Conservation (phyloP, 1,284 basidiomycete species). For the Cystobasidiaceae sp. region DNA sequence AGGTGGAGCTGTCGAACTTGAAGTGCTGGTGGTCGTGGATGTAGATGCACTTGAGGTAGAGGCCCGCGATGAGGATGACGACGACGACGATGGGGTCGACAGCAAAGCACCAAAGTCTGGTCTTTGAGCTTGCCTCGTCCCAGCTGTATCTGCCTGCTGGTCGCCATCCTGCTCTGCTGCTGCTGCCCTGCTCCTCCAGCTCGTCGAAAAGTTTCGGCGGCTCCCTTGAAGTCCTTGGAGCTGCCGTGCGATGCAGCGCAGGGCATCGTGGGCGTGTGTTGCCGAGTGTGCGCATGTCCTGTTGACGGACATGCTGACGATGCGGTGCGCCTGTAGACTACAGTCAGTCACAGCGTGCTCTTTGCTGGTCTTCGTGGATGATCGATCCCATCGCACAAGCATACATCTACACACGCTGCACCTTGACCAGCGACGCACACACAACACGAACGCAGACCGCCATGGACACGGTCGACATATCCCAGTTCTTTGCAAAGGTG, state of each 20-base stretch:
- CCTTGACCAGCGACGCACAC: background rate
- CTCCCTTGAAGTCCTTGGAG: background rate
- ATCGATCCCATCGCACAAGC: too few relatives aligned
- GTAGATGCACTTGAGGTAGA: too few relatives aligned
- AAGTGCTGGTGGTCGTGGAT: too few relatives aligned
- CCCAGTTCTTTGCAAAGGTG: slow-evolving; percentile 25
- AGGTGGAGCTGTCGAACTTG: background rate
- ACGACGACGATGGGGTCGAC: background rate
- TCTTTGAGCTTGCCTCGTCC: background rate
- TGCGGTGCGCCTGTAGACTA: too few relatives aligned
- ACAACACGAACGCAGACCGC: background rate
- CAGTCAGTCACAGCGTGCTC: too few relatives aligned
- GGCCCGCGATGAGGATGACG: background rate
- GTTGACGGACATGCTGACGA: too few relatives aligned
- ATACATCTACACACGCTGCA: too few relatives aligned
- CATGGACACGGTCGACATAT: slow-evolving; percentile 22
- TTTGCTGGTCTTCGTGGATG: too few relatives aligned
- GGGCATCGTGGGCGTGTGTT: background rate
- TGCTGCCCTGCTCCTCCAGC: background rate
- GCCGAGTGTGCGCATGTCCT: too few relatives aligned
- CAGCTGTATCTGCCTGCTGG: background rate
- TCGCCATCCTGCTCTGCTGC: background rate
- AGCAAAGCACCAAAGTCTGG: background rate
- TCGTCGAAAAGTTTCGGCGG: background rate
- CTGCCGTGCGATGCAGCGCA: background rate